Conservation (phyloP, 192 early-diverging fungal species). For the Physocladia obscura region DNA sequence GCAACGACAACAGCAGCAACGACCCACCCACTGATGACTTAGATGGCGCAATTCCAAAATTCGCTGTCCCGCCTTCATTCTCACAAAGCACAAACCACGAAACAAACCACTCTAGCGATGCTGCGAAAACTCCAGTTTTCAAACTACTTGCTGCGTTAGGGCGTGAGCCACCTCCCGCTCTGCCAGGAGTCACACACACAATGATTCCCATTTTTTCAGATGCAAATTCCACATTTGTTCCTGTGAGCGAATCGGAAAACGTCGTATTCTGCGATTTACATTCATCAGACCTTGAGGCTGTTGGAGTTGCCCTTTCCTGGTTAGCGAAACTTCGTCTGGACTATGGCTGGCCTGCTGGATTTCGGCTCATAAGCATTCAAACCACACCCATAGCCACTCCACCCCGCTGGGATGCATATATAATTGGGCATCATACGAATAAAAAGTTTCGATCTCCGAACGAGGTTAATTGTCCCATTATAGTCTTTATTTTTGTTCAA, state of each 20-base stretch:
- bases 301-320: background rate
- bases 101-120: background rate
- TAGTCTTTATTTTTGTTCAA: background rate
- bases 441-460: constrained; percentile 15
- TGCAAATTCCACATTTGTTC: background rate
- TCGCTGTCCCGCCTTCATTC: no score
- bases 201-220: constrained; percentile 9
- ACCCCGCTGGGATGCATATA: constrained; percentile 14
- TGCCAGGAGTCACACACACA: background rate
- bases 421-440: constrained; percentile 10
- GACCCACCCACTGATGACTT: background rate
- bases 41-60: background rate
- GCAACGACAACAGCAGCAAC: background rate
- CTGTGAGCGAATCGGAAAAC: background rate
- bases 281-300: constrained; percentile 16
- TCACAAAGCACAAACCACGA: background rate
- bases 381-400: constrained; percentile 1
- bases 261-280: constrained; percentile 8
- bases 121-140: background rate
- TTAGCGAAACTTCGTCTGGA: constrained; percentile 5
- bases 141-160: background rate
- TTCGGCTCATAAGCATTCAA: background rate
- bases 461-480: background rate
- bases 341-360: constrained; percentile 3
- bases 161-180: background rate